Percentiles rank a stretch among this genome's conserved stretches.
Conservation (phyloP, 1,284 basidiomycete genomes). For the Apiotrichum sp. region DNA sequence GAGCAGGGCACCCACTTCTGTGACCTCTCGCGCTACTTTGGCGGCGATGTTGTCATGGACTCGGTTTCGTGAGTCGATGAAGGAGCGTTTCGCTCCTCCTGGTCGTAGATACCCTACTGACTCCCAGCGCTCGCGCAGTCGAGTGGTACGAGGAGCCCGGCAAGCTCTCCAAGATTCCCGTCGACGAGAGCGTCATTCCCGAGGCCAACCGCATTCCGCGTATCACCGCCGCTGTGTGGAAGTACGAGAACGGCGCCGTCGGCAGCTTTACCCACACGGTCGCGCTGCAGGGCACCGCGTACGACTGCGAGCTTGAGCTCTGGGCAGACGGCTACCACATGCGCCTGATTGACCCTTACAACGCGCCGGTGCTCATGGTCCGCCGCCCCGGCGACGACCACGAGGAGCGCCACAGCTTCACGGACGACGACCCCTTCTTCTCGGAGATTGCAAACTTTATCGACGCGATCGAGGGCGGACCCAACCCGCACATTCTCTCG, state of each 20-base stretch:
- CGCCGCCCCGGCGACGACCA: constrained; percentile 77
- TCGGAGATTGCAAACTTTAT: constrained; percentile 80
- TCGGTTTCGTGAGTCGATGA: constrained; percentile 33
- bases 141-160: constrained; percentile 90
- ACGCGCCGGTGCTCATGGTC: constrained; percentile 68
- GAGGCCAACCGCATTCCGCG: constrained; percentile 46
- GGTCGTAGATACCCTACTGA: background rate
- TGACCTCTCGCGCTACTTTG: constrained; percentile 81
- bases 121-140: constrained; percentile 64
- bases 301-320: constrained; percentile 87
- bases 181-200: constrained; percentile 46
- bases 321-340: constrained; percentile 63
- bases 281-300: constrained; percentile 80
- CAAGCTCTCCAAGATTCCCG: constrained; percentile 65
- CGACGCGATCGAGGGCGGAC: constrained; percentile 62
- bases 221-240: constrained; percentile 50
- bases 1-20: constrained; percentile 88
- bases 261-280: constrained; percentile 82
- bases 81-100: background rate
- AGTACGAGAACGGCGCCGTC: constrained; percentile 89
- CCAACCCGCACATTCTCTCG: constrained; percentile 42
- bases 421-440: constrained; percentile 85
- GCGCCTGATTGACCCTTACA: constrained; percentile 76
- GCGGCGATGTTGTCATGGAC: constrained; percentile 83
- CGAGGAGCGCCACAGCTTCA: constrained; percentile 67